Base-by-base conservation (phyloP, 441 rosid genomes). In the Populus trichocarpa region DNA sequence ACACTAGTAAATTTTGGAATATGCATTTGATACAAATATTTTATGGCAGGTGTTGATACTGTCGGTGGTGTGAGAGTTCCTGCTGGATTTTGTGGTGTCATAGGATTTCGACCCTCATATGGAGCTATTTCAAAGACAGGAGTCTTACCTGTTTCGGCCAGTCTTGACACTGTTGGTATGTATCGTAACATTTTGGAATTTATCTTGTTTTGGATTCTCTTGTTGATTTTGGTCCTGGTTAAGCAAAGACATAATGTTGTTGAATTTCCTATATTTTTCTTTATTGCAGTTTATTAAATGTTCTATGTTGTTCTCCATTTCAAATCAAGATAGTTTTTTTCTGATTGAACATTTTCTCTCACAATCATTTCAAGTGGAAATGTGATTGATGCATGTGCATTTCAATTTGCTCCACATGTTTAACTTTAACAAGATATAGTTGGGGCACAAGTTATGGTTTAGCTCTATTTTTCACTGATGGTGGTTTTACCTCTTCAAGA, bases 21-120 rank as follows among this genome's bases (percentile, higher is more conserved):
- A 63, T 69, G 70, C n/a, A 26, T 64, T 67, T 66, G 67, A 33
- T 59, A 10, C 28, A 26, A 69, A 64, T 23, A 79, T 68, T 79
- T 76, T 76, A 59, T 85, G 86, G 74, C 92, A 94, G 99, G 98
- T 84, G 64, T 90, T 64, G 99, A 96, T 78, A 84, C 97, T 25
- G 84, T 91, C 77, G 99, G 99, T 30, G 99, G 97, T 64, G 92
- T 94, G 78, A 91, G 99, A 86, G 86, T 96, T 74, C 98, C 99
- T 68, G 94, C 98, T 50, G 92, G 86, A 67, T 96, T 82, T 79
- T 96, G 98, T 84, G 93, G 98, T 72, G 74, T 93, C 75, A 78
- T 94, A 75, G 99, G 98, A 77, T 96, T 93, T 81, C 89, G 91
- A 70, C 90, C 93, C 38, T 94, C 98, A 13, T 86, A 90, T 79